Evolutionary conservation across 2,329 filamentous ascomycete species (phyloP), one percentile per base, ranked within the genome.

Genomic region (Penicillium polonicum): DNA sequence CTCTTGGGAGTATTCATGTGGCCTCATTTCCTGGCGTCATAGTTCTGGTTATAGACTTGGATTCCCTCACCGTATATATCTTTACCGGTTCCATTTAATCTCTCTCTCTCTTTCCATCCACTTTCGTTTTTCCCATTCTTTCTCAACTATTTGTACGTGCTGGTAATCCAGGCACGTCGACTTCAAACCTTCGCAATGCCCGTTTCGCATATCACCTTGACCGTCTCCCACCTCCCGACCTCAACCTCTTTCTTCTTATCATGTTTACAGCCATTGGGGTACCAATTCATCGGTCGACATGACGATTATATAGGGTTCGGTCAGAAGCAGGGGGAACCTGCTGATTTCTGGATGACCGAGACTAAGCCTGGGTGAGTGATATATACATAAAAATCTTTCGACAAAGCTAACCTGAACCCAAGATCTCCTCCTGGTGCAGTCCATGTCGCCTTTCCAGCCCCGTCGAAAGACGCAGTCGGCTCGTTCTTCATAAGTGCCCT

Each of bases 241-340:
- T 89, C 91, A 4, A 86, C 88, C 49, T 94, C 91, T 8, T 96
- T 95, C 79, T 96, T 91, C 75, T 84, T 92, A 23, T 84, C 89
- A 61, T 82, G 91, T 63, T 82, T 91, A 8, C 90, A 93, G 66
- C 88, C 90, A 4, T 82, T 96, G 23, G 89, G 89, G 38, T 86
- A 95, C 60, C 83, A 83, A 60, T 95, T 87, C 71, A 82, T 91
- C 61, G 84, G 83, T 55, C 79, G 83, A 58, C 80, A 83, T 70
- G 83, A 84, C 51, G 80, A 84, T 61, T 84, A 84, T 53, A 82
- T 87, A 62, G 85, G 83, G 5, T 82, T 87, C 64, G 85, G 85
- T 25, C 80, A 85, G 55, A 76, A 80, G 55, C 79, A 83, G 52
- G 82, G 73, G 45, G 72, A 77, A 44, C 76, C 76, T 29, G 74